Percentiles rank a stretch among this genome's conserved stretches.
Conservation (phyloP, 768 basidiomycete species). For the Coprinopsis marcescibilis region DNA sequence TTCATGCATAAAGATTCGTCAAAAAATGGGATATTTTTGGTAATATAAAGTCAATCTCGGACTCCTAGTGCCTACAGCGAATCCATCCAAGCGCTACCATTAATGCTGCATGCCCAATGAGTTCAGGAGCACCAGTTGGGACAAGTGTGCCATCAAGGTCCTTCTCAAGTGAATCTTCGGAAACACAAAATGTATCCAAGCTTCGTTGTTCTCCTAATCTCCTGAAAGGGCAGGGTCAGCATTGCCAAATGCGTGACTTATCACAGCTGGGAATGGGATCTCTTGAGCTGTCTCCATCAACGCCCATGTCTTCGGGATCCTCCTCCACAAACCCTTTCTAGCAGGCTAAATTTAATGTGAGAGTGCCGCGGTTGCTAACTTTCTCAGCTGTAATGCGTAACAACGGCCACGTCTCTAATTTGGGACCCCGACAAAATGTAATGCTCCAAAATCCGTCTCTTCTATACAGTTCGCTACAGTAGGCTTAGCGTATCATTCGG, state of each 20-base stretch:
- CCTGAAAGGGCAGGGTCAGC: background rate
- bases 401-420: background rate
- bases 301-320: background rate
- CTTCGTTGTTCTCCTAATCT: too few relatives aligned
- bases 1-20: background rate
- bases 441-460: background rate
- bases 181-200: too few relatives aligned
- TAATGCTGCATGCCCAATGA: too few relatives aligned
- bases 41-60: background rate
- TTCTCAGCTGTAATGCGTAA: background rate
- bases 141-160: too few relatives aligned
- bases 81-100: too few relatives aligned
- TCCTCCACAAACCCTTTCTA: too few relatives aligned
- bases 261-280: conserved; percentile 4
- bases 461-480: background rate
- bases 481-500: too few relatives aligned
- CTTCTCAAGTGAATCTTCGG: too few relatives aligned
- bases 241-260: background rate
- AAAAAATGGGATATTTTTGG: background rate
- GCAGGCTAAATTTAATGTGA: too few relatives aligned
- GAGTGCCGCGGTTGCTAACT: background rate
- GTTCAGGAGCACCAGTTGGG: too few relatives aligned
- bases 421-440: background rate
- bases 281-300: conserved; percentile 2
- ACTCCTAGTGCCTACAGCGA: background rate